phyloP scores from a whole-genome alignment of 2,329 filamentous ascomycete genomes.

The Emergomyces africanus region DNA sequence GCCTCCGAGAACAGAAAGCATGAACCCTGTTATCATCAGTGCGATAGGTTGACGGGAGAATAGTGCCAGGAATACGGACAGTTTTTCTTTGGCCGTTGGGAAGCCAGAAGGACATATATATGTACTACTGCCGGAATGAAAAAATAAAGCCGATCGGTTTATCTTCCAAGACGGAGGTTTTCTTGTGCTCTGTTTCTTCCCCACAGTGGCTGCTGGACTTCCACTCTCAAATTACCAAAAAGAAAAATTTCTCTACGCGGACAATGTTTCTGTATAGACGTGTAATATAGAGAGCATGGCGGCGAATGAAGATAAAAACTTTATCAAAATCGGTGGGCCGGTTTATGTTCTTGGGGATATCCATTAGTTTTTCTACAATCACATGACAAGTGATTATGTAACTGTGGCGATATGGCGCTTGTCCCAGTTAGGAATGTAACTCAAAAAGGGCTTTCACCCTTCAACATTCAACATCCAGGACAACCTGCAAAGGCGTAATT shows the following conservation, averaged over 20 bases:
- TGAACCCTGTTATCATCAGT: not conserved
- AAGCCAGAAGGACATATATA: not conserved
- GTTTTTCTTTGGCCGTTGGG: not conserved
- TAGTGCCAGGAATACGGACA: not conserved
- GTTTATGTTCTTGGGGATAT: no score
- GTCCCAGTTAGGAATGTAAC: not conserved
- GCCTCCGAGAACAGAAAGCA: not conserved
- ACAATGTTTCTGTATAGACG: no score
- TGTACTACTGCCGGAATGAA: not conserved
- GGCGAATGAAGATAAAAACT: no score
- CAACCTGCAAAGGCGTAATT: not conserved
- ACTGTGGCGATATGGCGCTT: not conserved
- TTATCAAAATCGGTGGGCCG: not conserved
- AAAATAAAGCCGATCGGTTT: not conserved
- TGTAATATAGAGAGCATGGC: not conserved
- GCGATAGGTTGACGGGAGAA: not conserved
- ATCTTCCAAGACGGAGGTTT: not conserved
- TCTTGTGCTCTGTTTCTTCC: not conserved
- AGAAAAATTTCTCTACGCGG: not conserved
- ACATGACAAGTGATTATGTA: not conserved
- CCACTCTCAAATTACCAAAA: not conserved
- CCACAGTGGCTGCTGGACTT: not conserved
- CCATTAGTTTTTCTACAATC: no score
- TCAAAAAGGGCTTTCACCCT: not conserved
- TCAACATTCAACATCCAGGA: not conserved